Evolutionary conservation across 768 basidiomycete species (phyloP), one percentile per base, ranked within the genome.

Genomic region (Lentinula aciculospora): DNA sequence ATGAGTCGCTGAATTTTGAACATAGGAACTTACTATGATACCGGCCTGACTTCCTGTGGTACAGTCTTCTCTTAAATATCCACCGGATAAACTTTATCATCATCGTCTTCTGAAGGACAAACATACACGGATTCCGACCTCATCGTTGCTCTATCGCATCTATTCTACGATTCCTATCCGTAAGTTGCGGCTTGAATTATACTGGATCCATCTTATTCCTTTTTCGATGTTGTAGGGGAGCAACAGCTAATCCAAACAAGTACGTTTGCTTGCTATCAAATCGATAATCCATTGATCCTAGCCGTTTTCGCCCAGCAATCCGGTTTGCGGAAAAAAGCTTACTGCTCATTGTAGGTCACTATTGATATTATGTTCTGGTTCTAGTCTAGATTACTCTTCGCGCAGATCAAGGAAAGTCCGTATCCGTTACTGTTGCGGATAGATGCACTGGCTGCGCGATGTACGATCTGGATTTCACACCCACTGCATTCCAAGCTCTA

Each of bases 271-370:
- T 19, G 0, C 21, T 50, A 40, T 6, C n/a, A 49, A 7, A 13
- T n/a, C 6, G 12, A 37, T 40, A 5, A 0, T 23, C 10, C 13
- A 21, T 3, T 40, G 9, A 37, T 37, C 4, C 12, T 28, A 54
- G 23, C 21, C 40, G 4, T 31, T 23, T 21, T n/a, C n/a, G 72
- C 4, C 72, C 10, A 48, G 46, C 34, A 81, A 84, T 72, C 81
- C 82, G 7, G 68, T 84, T 39, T 84, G 83, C 62, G 64, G 64
- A 58, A 67, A 64, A 58, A 21, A 64, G 39, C 66, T 79, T 57
- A 64, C 27, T 0, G 71, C 71, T 9, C 60, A 25, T 9, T 82
- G 81, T 78, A 65, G 64, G 68, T 67, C 21, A 42, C 40, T 2
- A n/a, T n/a, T 31, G 13, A 15, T 3, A 28, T 28, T 47, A 10